Conservation (phyloP, 805 yeast species). For the Kodamaea jinghongensis region DNA sequence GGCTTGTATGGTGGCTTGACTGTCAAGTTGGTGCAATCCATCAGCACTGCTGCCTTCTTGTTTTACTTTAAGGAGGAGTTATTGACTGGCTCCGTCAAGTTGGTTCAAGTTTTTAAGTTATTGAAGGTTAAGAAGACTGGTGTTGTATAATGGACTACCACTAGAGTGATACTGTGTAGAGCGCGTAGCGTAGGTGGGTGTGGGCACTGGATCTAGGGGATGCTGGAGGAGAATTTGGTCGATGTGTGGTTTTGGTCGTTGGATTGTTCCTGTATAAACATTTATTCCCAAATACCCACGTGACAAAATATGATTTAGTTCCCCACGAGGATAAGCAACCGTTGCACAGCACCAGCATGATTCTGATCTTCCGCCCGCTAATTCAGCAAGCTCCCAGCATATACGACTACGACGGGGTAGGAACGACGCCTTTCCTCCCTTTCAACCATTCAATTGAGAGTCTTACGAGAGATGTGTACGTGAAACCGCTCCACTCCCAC, state of each 20-base stretch:
- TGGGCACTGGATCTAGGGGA: no score
- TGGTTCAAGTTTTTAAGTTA: conserved; percentile 45
- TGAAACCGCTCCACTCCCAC: conserved; percentile 58
- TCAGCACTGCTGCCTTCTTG: conserved; percentile 83
- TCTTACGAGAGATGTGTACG: conserved; percentile 35
- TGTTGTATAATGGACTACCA: no score
- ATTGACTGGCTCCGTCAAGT: conserved; percentile 52
- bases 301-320: no score
- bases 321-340: no score
- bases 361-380: conserved; percentile 16
- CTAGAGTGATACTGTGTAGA: no score
- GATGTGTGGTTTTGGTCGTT: no score
- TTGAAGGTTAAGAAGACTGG: conserved; percentile 20
- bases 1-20: conserved; percentile 81
- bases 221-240: no score
- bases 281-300: no score
- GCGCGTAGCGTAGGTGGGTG: no score
- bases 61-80: conserved; percentile 90
- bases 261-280: no score
- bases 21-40: conserved; percentile 79
- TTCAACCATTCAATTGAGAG: conserved; percentile 24
- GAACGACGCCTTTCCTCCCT: conserved; percentile 18
- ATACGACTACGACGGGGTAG: conserved; percentile 11
- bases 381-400: background rate
- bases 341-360: conserved; percentile 14